Evolutionary conservation across 2,329 filamentous ascomycete genomes (phyloP), one percentile per base, ranked within the genome.

Genomic region (Aureobasidium sp.): DNA sequence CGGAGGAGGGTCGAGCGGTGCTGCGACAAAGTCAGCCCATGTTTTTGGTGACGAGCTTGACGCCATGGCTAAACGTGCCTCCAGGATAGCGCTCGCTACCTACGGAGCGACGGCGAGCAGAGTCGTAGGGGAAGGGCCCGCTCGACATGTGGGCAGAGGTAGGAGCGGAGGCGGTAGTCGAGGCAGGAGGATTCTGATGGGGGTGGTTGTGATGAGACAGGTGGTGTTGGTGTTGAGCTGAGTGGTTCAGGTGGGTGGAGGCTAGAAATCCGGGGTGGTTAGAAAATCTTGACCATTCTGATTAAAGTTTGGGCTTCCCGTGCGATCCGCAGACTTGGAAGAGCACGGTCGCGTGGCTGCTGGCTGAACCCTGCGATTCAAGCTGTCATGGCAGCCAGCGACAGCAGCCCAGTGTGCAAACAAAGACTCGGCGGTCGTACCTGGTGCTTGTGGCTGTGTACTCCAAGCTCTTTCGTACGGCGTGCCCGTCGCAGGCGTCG

Each of bases 41-140:
- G 42, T 25, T 35, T 53, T 57, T 54, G 6, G 17, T 33, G 31
- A 17, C 27, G 46, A 19, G 29, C n/a, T 51, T 15, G 49, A 19
- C 9, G 21, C 6, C 8, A 29, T 7, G 5, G 6, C 17, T 29
- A 61, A 57, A 51, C 29, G 23, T 51, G 37, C 46, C 45, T 60
- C 46, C 57, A 4, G 57, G 46, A 58, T 58, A 49, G 42, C 55
- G 55, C 29, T 58, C 67, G 15, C 61, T 73, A 62, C 75, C 77
- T 45, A 78, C 67, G 21, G 77, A 79, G 57, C 71, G 70, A 62
- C 75, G 70, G 61, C 77, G 73, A 55, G 74, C 68, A 35, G 69
- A 67, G 61, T 79, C 77, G 67, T 74, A 77, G 59, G 70, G 70
- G 62, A 74, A 73, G 0, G 51, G 51, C 3, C 17, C 51, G 31